Evolutionary conservation across 805 yeast genomes (phyloP).

Genomic region (Barnettozyma wickerhamii): DNA sequence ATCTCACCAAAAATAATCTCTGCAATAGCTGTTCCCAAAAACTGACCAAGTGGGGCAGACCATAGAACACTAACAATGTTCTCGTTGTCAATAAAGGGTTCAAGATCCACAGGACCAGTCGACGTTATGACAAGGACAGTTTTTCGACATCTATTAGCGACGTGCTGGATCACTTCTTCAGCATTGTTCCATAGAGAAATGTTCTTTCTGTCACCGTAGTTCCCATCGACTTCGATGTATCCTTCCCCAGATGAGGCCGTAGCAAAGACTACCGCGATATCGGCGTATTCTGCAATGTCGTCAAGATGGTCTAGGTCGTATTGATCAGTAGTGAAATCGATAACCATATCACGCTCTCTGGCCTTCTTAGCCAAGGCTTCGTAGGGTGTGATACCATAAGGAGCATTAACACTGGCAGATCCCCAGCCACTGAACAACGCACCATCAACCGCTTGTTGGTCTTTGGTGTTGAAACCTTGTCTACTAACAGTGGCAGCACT

Average conservation of each 20-base stretch:
- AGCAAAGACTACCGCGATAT: slow-evolving; percentile 51
- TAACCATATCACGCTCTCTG: slow-evolving; percentile 38
- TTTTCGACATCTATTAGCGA: slow-evolving; percentile 46
- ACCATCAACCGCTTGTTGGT: slow-evolving; percentile 50
- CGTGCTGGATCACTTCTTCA: slow-evolving; percentile 45
- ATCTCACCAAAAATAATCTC: slow-evolving; percentile 56
- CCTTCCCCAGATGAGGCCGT: slow-evolving; percentile 58
- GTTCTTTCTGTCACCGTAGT: slow-evolving; percentile 55
- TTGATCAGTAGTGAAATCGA: slow-evolving; percentile 41
- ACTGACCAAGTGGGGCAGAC: slow-evolving; percentile 54
- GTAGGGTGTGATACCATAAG: slow-evolving; percentile 53
- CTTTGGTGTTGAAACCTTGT: slow-evolving; percentile 49
- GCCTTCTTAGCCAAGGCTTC: slow-evolving; percentile 51
- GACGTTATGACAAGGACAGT: slow-evolving; percentile 57
- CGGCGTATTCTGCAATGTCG: slow-evolving; percentile 44
- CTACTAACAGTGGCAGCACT: slow-evolving; percentile 48
- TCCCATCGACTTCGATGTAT: slow-evolving; percentile 50
- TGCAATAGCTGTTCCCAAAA: slow-evolving; percentile 52
- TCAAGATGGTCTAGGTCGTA: slow-evolving; percentile 42
- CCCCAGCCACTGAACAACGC: slow-evolving; percentile 62
- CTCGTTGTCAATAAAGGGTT: slow-evolving; percentile 49
- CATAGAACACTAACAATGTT: slow-evolving; percentile 55
- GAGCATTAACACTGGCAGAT: slow-evolving; percentile 53
- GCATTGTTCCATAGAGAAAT: slow-evolving; percentile 53
- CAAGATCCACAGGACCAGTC: slow-evolving; percentile 59